A percentile compares a stretch with the other conserved stretches of the same genome.
phyloP scores from a whole-genome alignment of 306 rosid genomes.

The Castanopsis chinensis region DNA sequence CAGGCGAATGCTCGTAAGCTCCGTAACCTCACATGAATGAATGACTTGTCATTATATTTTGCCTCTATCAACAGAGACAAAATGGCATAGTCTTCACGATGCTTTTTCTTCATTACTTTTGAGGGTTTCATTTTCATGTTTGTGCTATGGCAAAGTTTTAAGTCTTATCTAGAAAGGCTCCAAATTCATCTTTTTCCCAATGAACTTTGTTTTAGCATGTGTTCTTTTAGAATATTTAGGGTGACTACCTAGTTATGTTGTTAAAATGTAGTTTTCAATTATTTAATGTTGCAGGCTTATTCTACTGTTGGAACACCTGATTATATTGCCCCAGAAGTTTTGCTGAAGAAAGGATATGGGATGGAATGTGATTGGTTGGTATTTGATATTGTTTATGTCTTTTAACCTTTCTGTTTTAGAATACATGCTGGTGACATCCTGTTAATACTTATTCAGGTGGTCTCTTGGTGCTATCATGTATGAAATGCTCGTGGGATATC shows the following conservation, averaged over 20 bases:
- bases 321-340: conserved; percentile 97
- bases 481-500: conserved; percentile 99
- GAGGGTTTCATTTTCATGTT: conserved; percentile 11
- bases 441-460: conserved; percentile 68
- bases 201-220: conserved; percentile 6
- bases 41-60: conserved; percentile 15
- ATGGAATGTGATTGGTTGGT: conserved; percentile 98
- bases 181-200: background rate
- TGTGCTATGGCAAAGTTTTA: conserved; percentile 7
- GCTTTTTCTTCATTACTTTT: conserved; percentile 1
- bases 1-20: conserved; percentile 96
- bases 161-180: conserved; percentile 8
- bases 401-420: conserved; percentile 12
- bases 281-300: conserved; percentile 68
- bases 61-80: conserved; percentile 2
- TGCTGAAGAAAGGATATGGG: conserved; percentile 98
- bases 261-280: conserved; percentile 14
- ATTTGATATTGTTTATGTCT: conserved; percentile 12
- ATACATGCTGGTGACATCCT: conserved; percentile 28
- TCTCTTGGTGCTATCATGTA: conserved; percentile 98
- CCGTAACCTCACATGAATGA: conserved; percentile 20
- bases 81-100: background rate
- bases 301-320: conserved; percentile 99
- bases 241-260: background rate
- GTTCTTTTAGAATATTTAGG: conserved; percentile 4